Conservation (phyloP, 2,329 filamentous ascomycete genomes). For the Dothideomycetes sp. region DNA sequence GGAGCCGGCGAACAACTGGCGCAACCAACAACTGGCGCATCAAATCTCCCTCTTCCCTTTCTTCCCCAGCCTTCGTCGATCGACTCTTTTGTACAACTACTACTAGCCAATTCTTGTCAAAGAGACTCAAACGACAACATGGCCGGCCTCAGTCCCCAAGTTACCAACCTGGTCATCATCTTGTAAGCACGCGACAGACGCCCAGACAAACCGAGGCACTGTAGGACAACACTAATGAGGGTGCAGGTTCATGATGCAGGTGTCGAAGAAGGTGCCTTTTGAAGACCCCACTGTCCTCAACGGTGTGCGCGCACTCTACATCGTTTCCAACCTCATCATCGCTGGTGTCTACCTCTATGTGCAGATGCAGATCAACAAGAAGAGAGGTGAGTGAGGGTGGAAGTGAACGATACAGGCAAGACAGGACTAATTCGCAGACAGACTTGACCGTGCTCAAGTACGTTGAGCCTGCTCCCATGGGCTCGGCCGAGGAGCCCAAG, state of each 20-base stretch:
- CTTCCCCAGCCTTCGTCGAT: constrained; percentile 8
- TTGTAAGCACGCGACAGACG: constrained; percentile 36
- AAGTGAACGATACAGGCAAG: neutral
- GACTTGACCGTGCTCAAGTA: constrained; percentile 98
- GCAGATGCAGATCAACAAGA: constrained; percentile 78
- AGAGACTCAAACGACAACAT: constrained; percentile 9
- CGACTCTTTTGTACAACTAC: constrained; percentile 5
- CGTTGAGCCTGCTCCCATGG: constrained; percentile 90
- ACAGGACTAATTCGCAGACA: constrained; percentile 31
- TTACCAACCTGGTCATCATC: constrained; percentile 85
- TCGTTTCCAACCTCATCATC: constrained; percentile 74
- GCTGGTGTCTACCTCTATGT: constrained; percentile 76
- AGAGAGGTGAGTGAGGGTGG: constrained; percentile 63
- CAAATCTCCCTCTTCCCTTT: constrained; percentile 1
- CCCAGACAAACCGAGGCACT: neutral
- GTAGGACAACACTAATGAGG: constrained; percentile 5
- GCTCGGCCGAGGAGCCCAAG: constrained; percentile 87
- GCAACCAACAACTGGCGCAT: neutral
- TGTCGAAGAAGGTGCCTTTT: constrained; percentile 90
- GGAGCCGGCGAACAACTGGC: constrained; percentile 5
- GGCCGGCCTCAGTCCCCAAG: constrained; percentile 11
- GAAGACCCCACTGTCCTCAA: constrained; percentile 70
- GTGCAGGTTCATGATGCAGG: constrained; percentile 78
- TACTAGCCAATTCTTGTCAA: too few species aligned
- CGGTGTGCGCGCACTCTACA: constrained; percentile 54